Base-by-base conservation (phyloP, 2,329 filamentous ascomycete genomes). In the Myriangium duriaei region DNA sequence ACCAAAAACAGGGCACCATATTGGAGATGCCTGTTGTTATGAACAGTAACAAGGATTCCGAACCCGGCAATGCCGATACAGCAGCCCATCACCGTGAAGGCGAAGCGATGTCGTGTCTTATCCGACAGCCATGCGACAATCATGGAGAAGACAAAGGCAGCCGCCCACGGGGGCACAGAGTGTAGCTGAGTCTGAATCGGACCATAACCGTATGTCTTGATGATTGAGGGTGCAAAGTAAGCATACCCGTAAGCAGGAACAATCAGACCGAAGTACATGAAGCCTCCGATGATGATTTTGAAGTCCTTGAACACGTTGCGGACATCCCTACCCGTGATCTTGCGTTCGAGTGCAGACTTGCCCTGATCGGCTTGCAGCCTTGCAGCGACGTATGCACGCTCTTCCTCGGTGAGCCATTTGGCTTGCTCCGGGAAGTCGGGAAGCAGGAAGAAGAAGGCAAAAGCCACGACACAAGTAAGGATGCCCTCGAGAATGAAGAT, bases 1-100 rank as follows among this genome's bases (percentile, higher is more conserved):
- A 92, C 74, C 19, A 95, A 64, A 64, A 92, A 93, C 0, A 95
- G 69, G 0, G 80, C 82, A 0, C 67, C 80, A 51, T 94, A 95
- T 55, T 91, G 72, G 5, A 83, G 60, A 10, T 69, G 45, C 1
- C 62, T 64, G 54, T 84, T 72, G 52, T 81, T 60, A 56, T 88
- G 80, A 4, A 88, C 72, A 9, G 65, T 63, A 34, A 92, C 62
- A 5, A 94, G 68, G 43, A 88, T 82, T 3, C 64, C 74, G 47
- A 93, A 88, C 2, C 85, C 87, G 1, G 72, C 54, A 36, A 94
- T 79, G 32, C 75, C 66, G 14, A 93, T 57, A 43, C 63, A 67
- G 45, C 87, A 81, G 3, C 80, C 74, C 19, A 75, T 58, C 6
- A 92, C 57, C 26, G 77, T 69, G 55, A 88, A 94, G 2, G 69